Evolutionary conservation across 1,284 basidiomycete genomes (phyloP), one percentile per base, ranked within the genome.

Genomic region (Ustilago shanxiensis): DNA sequence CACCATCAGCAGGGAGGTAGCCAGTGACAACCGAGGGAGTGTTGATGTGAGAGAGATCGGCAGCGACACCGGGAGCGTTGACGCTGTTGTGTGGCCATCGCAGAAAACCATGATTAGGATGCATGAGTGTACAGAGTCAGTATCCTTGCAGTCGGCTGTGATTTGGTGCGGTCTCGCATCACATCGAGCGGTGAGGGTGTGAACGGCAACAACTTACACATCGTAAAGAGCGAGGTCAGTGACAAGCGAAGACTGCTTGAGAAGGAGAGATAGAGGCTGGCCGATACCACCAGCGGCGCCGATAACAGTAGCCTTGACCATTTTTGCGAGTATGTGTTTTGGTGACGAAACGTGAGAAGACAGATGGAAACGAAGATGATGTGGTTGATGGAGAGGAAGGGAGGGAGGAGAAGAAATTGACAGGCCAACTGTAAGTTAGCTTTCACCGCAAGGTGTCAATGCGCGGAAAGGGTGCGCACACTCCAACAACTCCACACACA

Each of bases 41-140:
- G 87, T 89, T 88, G 86, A 97, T 94, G 88, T 98, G 95, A 72
- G 92, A 93, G 73, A 98, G 89, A 89, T 98, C 95, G 79, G 92
- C 93, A 64, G 95, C 95, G 79, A 99, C 95, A 88, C 97, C 96
- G 52, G 95, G 95, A 16, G 95, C 93, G 71, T 84, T 84, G 76
- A 85, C 83, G 69, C 79, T 80, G 76, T 61, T 9, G 45, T 33
- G 37, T 39, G 11, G 44, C 22, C 22, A 53, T 54, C 10, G 10
- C 8, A 35, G 16, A 33, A 20, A 16, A 26, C 16, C n/a, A 28
- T 22, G n/a, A n/a, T 10, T 13, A n/a, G 6, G 16, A 22, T 35
- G 16, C 11, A 29, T n/a, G 1, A 44, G 13, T 7, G 18, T 20
- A 20, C 5, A 44, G 41, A 20, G 41, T 57, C 55, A 57, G 44